These are phyloP conservation scores for Gryganskiella cystojenkinii DNA, from an alignment of 192 early-diverging fungal species.

Conservation along the genomic window DNA sequence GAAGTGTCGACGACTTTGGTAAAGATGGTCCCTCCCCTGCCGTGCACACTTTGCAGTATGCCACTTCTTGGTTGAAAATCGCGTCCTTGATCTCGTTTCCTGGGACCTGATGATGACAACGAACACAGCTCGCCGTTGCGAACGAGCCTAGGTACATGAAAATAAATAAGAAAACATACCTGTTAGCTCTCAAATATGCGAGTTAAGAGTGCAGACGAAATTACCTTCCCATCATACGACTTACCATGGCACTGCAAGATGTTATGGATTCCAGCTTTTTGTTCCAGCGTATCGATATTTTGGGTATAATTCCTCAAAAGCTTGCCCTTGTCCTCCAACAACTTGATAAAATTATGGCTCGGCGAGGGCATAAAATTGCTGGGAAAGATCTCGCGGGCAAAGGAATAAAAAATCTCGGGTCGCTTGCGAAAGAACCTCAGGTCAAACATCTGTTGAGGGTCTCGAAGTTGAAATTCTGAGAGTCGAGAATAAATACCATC, in stretches of 20 bases:
- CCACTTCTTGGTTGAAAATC: slow-evolving; percentile 81
- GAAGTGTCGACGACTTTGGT: no score
- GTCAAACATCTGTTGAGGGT: slow-evolving; percentile 97
- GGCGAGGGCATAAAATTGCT: slow-evolving; percentile 89
- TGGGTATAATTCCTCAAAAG: slow-evolving; percentile 96
- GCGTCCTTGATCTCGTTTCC: slow-evolving; percentile 85
- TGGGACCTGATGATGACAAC: slow-evolving; percentile 78
- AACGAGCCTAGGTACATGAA: slow-evolving; percentile 76
- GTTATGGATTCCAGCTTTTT: slow-evolving; percentile 81
- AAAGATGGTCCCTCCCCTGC: background rate
- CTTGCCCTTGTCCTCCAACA: slow-evolving; percentile 86
- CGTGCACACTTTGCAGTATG: slow-evolving; percentile 79
- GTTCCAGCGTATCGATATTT: slow-evolving; percentile 97
- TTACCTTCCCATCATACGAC: background rate
- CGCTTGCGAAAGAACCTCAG: slow-evolving; percentile 87
- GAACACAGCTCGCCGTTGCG: slow-evolving; percentile 91
- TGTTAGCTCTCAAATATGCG: no score
- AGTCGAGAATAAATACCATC: slow-evolving; percentile 91
- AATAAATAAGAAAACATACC: background rate
- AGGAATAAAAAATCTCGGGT: slow-evolving; percentile 96
- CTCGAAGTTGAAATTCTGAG: slow-evolving; percentile 90
- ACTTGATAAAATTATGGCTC: slow-evolving; percentile 88
- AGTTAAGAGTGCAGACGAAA: background rate
- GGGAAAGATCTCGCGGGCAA: slow-evolving; percentile 91
- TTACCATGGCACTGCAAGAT: slow-evolving; percentile 93